These are phyloP conservation scores for Phytopythium kandeliae DNA, from an alignment of 352 stramenopile species.

Conservation along the genomic window DNA sequence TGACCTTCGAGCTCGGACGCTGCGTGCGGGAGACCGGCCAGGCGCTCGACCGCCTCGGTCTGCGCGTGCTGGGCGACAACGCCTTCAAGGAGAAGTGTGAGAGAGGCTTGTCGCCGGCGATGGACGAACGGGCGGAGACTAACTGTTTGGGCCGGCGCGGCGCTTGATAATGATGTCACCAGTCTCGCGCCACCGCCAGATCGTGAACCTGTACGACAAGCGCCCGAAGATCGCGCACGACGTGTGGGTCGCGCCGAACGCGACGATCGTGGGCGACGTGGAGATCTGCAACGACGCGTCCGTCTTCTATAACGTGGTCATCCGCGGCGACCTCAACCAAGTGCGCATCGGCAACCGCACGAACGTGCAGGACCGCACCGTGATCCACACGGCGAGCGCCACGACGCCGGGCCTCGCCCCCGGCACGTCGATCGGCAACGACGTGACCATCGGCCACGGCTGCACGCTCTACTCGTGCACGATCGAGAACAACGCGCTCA, in stretches of 20 bases:
- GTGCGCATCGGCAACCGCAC: constrained; percentile 94
- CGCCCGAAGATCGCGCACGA: constrained; percentile 86
- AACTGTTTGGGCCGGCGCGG: no score
- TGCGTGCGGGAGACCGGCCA: constrained; percentile 95
- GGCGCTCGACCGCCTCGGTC: constrained; percentile 91
- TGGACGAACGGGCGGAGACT: no score
- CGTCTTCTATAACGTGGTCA: constrained; percentile 96
- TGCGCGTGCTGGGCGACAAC: constrained; percentile 84
- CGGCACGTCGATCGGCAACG: constrained; percentile 92
- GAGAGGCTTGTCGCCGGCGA: no score
- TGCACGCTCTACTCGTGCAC: constrained; percentile 95
- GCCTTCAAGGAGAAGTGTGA: constrained; percentile 90
- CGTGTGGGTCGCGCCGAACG: constrained; percentile 94
- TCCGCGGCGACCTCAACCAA: constrained; percentile 90
- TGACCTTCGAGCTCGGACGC: constrained; percentile 87
- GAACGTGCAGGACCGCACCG: constrained; percentile 96
- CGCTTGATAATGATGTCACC: no score
- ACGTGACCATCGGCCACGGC: constrained; percentile 94
- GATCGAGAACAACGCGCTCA: constrained; percentile 95
- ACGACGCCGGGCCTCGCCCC: constrained; percentile 69
- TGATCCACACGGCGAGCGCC: constrained; percentile 91
- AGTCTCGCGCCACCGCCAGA: constrained; percentile 90
- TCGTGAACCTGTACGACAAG: constrained; percentile 94
- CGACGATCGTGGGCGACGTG: constrained; percentile 95
- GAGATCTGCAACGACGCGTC: constrained; percentile 93